Conservation (phyloP, 495 filamentous ascomycete genomes). For the Mytilinidion resinicola region DNA sequence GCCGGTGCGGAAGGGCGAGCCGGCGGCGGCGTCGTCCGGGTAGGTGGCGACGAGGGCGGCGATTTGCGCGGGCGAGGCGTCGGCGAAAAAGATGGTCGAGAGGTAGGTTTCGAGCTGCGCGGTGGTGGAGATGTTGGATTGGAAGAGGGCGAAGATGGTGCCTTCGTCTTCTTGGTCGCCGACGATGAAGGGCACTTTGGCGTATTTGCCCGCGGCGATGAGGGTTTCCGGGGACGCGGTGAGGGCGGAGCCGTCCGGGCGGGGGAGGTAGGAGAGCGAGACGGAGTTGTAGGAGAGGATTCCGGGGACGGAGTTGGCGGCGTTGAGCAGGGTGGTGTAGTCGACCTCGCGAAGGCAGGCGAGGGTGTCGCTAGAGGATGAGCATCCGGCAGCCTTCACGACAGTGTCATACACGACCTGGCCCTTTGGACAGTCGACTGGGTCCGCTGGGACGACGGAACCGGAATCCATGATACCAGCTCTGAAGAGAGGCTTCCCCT, state of each 20-base stretch:
- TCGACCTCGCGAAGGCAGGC: constrained; percentile 55
- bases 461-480: constrained; percentile 70
- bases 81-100: constrained; percentile 48
- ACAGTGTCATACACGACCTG: constrained; percentile 61
- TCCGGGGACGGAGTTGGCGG: constrained; percentile 60
- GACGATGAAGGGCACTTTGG: constrained; percentile 26
- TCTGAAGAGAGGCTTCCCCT: constrained; percentile 62
- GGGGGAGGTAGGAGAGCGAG: constrained; percentile 39
- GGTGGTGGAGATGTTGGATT: constrained; percentile 55
- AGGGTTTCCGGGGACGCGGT: constrained; percentile 43
- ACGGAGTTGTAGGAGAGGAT: constrained; percentile 53
- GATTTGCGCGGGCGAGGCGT: constrained; percentile 43
- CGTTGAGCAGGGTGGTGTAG: constrained; percentile 56
- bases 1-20: constrained; percentile 62
- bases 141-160: constrained; percentile 56
- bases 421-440: constrained; percentile 56
- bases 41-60: constrained; percentile 52
- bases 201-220: constrained; percentile 31
- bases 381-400: constrained; percentile 54
- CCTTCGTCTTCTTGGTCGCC: constrained; percentile 39
- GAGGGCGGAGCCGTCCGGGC: constrained; percentile 38
- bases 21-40: constrained; percentile 42
- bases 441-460: constrained; percentile 54
- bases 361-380: constrained; percentile 49
- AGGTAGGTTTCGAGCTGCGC: constrained; percentile 55